A percentile compares a stretch with the other conserved stretches of the same genome.
Conservation (phyloP, 768 basidiomycete genomes). For the Termitomyces sp. region DNA sequence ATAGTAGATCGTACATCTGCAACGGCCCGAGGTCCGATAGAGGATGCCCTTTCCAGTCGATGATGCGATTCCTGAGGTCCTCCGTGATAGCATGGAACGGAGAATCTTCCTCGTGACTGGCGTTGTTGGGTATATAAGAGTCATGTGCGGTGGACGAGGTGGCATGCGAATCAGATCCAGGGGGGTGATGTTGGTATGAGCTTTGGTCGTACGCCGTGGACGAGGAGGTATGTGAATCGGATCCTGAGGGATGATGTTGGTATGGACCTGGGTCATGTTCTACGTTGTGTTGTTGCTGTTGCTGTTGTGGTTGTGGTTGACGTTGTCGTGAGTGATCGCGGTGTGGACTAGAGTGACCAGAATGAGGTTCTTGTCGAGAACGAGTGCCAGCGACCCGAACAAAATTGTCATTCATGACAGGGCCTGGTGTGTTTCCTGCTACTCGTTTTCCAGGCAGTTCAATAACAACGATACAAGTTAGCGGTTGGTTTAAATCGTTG, state of each 20-base stretch:
- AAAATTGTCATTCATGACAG: slow-evolving; percentile 50
- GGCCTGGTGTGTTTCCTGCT: slow-evolving; percentile 49
- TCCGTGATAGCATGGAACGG: slow-evolving; percentile 84
- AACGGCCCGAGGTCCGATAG: slow-evolving; percentile 85
- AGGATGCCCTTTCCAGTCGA: slow-evolving; percentile 95
- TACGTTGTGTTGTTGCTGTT: slow-evolving; percentile 18
- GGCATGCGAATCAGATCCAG: slow-evolving; percentile 31
- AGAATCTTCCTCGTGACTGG: slow-evolving; percentile 61
- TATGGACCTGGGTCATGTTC: slow-evolving; percentile 26
- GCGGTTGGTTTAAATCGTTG: slow-evolving; percentile 68
- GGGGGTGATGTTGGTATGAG: slow-evolving; percentile 30
- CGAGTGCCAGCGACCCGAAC: slow-evolving; percentile 27
- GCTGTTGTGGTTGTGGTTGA: slow-evolving; percentile 22
- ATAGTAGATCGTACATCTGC: slow-evolving; percentile 90
- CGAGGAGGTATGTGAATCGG: slow-evolving; percentile 32
- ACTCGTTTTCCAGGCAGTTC: slow-evolving; percentile 82
- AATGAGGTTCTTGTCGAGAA: slow-evolving; percentile 27
- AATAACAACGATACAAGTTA: slow-evolving; percentile 93
- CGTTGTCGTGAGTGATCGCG: slow-evolving; percentile 31
- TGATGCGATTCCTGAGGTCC: slow-evolving; percentile 86
- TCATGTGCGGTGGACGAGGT: slow-evolving; percentile 33
- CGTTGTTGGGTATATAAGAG: slow-evolving; percentile 26
- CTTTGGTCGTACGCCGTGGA: slow-evolving; percentile 28
- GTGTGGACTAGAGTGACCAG: slow-evolving; percentile 44
- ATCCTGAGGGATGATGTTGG: slow-evolving; percentile 28